A percentile compares a stretch with the other conserved stretches of the same genome.
Conservation (phyloP, 2,329 filamentous ascomycete genomes). For the Nemania sp. region DNA sequence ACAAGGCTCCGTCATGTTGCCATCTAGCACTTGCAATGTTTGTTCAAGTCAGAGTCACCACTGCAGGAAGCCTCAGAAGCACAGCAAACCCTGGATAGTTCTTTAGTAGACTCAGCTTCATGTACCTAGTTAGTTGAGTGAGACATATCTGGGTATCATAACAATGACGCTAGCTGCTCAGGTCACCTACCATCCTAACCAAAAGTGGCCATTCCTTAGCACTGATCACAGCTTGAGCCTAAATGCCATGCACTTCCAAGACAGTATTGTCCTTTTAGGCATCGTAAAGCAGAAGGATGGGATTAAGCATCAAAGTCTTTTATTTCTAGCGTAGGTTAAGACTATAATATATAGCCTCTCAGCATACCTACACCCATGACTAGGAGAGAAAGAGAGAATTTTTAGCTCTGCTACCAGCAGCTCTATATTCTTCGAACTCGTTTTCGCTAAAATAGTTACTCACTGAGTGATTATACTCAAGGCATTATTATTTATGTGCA, state of each 20-base stretch:
- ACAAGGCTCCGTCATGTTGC: background rate
- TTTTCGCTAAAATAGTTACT: background rate
- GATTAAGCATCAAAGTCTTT: background rate
- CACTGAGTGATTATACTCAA: background rate
- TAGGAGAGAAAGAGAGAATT: background rate
- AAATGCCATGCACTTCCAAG: background rate
- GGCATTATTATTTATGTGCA: conserved; percentile 18
- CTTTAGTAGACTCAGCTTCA: background rate
- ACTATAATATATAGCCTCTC: background rate
- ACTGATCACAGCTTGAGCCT: background rate
- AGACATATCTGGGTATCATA: background rate
- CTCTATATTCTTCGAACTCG: background rate
- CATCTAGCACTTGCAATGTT: background rate
- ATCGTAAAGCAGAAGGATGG: background rate
- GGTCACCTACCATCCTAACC: background rate
- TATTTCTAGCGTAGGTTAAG: background rate
- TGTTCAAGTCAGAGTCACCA: background rate
- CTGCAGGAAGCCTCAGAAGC: background rate
- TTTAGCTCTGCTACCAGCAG: background rate
- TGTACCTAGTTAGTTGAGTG: background rate
- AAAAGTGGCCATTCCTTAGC: background rate
- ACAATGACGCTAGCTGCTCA: background rate
- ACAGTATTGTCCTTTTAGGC: background rate
- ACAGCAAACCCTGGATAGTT: background rate
- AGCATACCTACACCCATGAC: background rate